phyloP scores from a whole-genome alignment of 2,329 filamentous ascomycete species.

The Botrytis cinerea region DNA sequence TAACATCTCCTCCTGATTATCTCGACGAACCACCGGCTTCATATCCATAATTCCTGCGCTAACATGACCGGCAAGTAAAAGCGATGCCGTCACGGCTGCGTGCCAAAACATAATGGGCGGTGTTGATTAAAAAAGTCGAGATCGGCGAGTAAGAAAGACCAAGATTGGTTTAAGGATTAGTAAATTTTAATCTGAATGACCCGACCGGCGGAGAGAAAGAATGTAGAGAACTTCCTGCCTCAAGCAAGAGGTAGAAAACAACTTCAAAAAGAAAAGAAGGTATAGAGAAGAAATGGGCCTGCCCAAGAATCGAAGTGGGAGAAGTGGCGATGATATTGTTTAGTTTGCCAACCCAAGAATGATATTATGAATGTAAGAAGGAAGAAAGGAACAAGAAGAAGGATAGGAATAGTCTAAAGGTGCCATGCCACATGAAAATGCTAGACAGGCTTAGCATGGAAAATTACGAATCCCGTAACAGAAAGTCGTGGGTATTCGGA shows the following conservation, averaged over 20 bases:
- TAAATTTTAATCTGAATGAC: constrained; percentile 23
- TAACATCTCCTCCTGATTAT: constrained; percentile 33
- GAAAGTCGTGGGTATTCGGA: background rate
- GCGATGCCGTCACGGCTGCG: constrained; percentile 28
- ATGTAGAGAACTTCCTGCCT: constrained; percentile 30
- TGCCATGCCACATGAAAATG: constrained; percentile 19
- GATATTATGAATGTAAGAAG: constrained; percentile 25
- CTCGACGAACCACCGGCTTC: constrained; percentile 11
- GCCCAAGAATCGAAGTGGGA: constrained; percentile 33
- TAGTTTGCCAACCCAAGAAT: constrained; percentile 30
- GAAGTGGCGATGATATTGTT: constrained; percentile 32
- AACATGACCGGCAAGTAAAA: constrained; percentile 38
- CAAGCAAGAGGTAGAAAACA: constrained; percentile 17
- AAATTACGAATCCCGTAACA: constrained; percentile 18
- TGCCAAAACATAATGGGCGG: constrained; percentile 33
- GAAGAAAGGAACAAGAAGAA: background rate
- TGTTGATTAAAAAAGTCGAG: constrained; percentile 15
- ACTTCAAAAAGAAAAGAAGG: constrained; percentile 29
- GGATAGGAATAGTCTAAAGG: constrained; percentile 29
- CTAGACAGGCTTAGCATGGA: constrained; percentile 26
- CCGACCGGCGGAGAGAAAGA: constrained; percentile 38
- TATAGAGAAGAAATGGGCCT: constrained; percentile 33
- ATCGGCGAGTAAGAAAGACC: constrained; percentile 14
- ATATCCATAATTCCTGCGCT: constrained; percentile 33
- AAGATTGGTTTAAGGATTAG: constrained; percentile 22